Conservation (phyloP, 495 filamentous ascomycete species). For the Hypoxylon trugodes region DNA sequence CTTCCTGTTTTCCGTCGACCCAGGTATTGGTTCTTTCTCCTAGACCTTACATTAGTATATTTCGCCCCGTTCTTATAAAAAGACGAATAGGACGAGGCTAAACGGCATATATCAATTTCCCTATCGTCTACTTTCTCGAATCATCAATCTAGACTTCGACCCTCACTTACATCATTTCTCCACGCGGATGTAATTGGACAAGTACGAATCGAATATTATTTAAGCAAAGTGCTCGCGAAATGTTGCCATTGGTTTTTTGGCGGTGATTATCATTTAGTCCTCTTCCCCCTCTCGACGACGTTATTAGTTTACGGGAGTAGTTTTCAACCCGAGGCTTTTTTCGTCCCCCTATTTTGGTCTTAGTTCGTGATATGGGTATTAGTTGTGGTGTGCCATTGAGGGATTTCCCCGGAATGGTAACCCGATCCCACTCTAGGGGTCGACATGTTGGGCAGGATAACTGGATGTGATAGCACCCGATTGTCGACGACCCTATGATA, state of each 20-base stretch:
- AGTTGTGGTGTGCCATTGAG: conserved; percentile 5
- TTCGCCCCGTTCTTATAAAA: conserved; percentile 19
- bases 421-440: conserved; percentile 4
- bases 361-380: neutral
- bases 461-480: neutral
- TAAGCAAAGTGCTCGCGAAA: neutral
- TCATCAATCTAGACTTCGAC: neutral
- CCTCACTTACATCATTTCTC: neutral
- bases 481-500: conserved; percentile 1
- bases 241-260: neutral
- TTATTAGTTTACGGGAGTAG: conserved; percentile 6
- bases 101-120: conserved; percentile 6
- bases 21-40: neutral
- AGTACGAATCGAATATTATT: neutral
- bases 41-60: conserved; percentile 1
- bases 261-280: neutral
- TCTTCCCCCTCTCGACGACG: neutral
- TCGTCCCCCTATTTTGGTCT: neutral
- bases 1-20: conserved; percentile 5
- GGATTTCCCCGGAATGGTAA: conserved; percentile 29
- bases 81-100: conserved; percentile 17
- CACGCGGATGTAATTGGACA: neutral
- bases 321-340: conserved; percentile 10
- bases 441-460: conserved; percentile 3
- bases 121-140: conserved; percentile 10